phyloP scores from a whole-genome alignment of 371 early-diverging fungal species.

The Mucor indicus region DNA sequence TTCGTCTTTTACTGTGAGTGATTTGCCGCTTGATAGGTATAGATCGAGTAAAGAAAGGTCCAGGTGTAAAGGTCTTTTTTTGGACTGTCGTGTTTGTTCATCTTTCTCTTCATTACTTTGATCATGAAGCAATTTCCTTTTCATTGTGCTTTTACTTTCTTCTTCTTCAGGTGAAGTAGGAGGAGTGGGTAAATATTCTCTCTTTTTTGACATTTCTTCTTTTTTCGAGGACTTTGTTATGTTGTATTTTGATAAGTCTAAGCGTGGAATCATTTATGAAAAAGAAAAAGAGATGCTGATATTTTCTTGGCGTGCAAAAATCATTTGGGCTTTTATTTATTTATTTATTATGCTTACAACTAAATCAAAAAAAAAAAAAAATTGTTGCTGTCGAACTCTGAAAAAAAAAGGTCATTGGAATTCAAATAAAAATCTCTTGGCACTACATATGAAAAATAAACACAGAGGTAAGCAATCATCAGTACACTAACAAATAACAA shows the following conservation, averaged over 20 bases:
- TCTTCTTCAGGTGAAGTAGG: neutral
- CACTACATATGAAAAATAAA: too few species aligned
- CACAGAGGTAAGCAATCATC: too few species aligned
- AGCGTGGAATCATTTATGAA: neutral
- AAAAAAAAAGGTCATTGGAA: too few species aligned
- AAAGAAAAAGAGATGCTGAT: neutral
- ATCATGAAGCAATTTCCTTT: too few species aligned
- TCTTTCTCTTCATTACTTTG: too few species aligned
- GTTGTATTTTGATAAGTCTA: conserved; percentile 1
- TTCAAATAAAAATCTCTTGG: too few species aligned
- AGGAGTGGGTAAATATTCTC: neutral
- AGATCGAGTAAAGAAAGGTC: neutral
- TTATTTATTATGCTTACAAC: too few species aligned
- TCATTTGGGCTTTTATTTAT: too few species aligned
- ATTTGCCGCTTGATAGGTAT: conserved; percentile 3
- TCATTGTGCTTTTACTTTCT: conserved; percentile 1
- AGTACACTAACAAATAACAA: too few species aligned
- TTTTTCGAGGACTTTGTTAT: neutral
- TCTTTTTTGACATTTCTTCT: neutral
- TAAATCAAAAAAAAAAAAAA: too few species aligned
- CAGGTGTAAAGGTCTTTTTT: neutral
- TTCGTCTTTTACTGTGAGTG: conserved; percentile 1
- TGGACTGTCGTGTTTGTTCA: too few species aligned
- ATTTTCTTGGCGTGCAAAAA: conserved; percentile 2
- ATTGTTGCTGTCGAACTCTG: too few species aligned